Evolutionary conservation across 352 stramenopile species (phyloP).

Genomic region (Plasmopara muralis): DNA sequence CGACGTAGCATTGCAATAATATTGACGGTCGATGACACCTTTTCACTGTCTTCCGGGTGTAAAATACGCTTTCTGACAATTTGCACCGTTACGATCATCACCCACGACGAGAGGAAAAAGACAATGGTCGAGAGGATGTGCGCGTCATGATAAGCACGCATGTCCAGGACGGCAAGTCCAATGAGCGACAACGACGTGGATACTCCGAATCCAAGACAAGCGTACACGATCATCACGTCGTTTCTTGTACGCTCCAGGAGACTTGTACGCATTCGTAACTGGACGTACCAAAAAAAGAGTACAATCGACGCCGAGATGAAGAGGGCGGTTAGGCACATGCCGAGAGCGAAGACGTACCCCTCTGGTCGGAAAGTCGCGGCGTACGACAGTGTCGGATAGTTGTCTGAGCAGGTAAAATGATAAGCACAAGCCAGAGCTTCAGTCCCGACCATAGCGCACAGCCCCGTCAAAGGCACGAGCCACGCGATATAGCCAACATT

Average conservation of each 20-base stretch:
- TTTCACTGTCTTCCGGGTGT: slow-evolving; percentile 24
- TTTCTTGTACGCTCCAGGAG: slow-evolving; percentile 4
- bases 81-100: slow-evolving; percentile 55
- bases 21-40: neutral
- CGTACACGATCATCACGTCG: slow-evolving; percentile 12
- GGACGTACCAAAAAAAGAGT: slow-evolving; percentile 71
- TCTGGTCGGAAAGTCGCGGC: slow-evolving; percentile 72
- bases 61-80: slow-evolving; percentile 36
- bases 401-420: slow-evolving; percentile 65
- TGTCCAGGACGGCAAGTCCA: slow-evolving; percentile 68
- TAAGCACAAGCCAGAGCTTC: slow-evolving; percentile 58
- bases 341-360: slow-evolving; percentile 55
- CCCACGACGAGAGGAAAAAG: slow-evolving; percentile 75
- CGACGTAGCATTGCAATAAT: slow-evolving; percentile 12
- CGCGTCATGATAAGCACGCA: slow-evolving; percentile 61
- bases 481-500: slow-evolving; percentile 64
- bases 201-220: slow-evolving; percentile 26
- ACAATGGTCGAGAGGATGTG: slow-evolving; percentile 66
- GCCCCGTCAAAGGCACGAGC: slow-evolving; percentile 61
- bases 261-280: slow-evolving; percentile 25
- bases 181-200: slow-evolving; percentile 42
- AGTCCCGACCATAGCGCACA: slow-evolving; percentile 68
- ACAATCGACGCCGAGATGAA: slow-evolving; percentile 51
- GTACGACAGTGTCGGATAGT: slow-evolving; percentile 83
- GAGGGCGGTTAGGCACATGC: slow-evolving; percentile 74